Evolutionary conservation across 2,329 filamentous ascomycete genomes (phyloP), one percentile per base, ranked within the genome.

Genomic region (Helicocarpus griseus): DNA sequence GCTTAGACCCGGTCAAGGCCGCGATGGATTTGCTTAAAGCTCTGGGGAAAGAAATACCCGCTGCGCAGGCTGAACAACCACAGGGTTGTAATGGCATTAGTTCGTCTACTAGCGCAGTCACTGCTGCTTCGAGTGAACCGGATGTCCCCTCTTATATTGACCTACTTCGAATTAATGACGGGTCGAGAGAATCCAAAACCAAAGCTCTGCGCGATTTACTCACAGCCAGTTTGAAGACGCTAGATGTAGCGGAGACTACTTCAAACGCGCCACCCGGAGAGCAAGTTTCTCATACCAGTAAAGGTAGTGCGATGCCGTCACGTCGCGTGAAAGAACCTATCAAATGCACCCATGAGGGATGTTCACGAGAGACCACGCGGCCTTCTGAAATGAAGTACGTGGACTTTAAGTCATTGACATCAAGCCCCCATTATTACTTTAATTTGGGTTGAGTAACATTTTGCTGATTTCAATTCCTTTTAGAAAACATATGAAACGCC

Each of bases 401-500:
- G n/a, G n/a, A 41, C 11, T 41, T 45, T 21, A 33, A 8, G 13
- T 31, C 29, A 3, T 7, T n/a, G n/a, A n/a, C n/a, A n/a, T n/a
- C n/a, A n/a, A n/a, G n/a, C n/a, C n/a, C n/a, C n/a, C n/a, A n/a
- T n/a, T n/a, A n/a, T n/a, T n/a, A n/a, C n/a, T n/a, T n/a, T n/a
- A n/a, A n/a, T n/a, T n/a, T n/a, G n/a, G n/a, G n/a, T n/a, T 21
- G 11, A 49, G 29, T 14, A 36, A 51, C 21, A 1, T 29, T 24
- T 39, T 13, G 24, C 38, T 51, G 47, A 65, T 63, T 54, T 70
- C 26, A 17, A 13, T 11, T 22, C 11, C 13, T 4, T 21, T 9
- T 26, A 91, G 87, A 57, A 96, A 96, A 66, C 90, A 95, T 64
- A 74, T 80, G 65, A 91, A 89, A 63, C 81, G 89, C 1, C 90